Evolutionary conservation across 768 basidiomycete species (phyloP).

Genomic region (Panaeolus papilionaceus): DNA sequence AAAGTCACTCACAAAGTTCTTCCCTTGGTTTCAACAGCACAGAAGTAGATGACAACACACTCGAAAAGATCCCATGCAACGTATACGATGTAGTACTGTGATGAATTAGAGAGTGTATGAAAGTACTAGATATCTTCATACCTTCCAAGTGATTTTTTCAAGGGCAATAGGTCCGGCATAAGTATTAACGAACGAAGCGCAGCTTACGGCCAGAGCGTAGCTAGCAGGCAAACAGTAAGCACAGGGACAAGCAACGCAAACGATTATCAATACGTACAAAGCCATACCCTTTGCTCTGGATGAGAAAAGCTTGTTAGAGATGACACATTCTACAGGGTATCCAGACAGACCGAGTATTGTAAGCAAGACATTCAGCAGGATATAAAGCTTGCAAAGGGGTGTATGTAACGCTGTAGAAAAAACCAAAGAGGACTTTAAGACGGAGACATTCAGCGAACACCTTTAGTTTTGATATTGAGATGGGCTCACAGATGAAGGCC

Average conservation of each 20-base stretch:
- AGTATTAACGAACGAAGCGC: constrained; percentile 54
- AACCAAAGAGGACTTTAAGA: constrained; percentile 53
- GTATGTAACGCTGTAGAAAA: constrained; percentile 60
- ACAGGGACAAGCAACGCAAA: not conserved
- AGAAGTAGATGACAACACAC: constrained; percentile 43
- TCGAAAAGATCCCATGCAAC: constrained; percentile 48
- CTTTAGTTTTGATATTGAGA: not conserved
- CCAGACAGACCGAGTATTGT: constrained; percentile 50
- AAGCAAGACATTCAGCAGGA: constrained; percentile 60
- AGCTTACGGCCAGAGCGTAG: constrained; percentile 49
- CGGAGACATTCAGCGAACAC: not conserved
- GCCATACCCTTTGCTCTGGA: constrained; percentile 66
- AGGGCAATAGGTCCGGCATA: constrained; percentile 52
- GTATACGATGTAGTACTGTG: constrained; percentile 45
- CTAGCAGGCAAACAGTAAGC: constrained; percentile 29
- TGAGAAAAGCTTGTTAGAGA: not conserved
- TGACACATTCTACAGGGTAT: not conserved
- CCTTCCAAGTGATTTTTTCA: constrained; percentile 41
- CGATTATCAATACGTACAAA: constrained; percentile 38
- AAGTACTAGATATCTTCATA: constrained; percentile 23
- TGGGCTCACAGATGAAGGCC: constrained; percentile 49
- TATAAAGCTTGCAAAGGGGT: constrained; percentile 66
- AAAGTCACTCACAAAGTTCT: constrained; percentile 44
- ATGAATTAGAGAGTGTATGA: not conserved
- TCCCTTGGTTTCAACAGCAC: constrained; percentile 49